Evolutionary conservation across 148 eudicot genomes (phyloP).

Genomic region (Salicornia ramosissima): DNA sequence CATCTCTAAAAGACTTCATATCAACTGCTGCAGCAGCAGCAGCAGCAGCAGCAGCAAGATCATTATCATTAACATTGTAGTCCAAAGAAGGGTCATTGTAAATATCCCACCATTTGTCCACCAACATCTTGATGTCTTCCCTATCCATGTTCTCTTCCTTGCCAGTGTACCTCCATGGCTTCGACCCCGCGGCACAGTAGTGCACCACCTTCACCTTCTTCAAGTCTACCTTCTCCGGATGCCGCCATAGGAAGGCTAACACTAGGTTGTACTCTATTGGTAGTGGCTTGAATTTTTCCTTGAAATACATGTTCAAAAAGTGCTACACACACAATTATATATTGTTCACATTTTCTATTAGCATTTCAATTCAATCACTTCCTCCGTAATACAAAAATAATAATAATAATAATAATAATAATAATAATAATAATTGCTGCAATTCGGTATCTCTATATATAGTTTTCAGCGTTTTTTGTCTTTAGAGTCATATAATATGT

Average conservation of each 20-base stretch:
- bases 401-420: no score
- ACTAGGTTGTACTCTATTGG: conserved; percentile 41
- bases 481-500: no score
- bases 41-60: not conserved
- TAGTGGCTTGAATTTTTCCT: conserved; percentile 35
- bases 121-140: conserved; percentile 41
- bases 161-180: conserved; percentile 44
- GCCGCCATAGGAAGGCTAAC: conserved; percentile 40
- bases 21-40: no score
- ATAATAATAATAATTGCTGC: no score
- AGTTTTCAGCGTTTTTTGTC: no score
- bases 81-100: conserved; percentile 32
- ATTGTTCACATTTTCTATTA: not conserved
- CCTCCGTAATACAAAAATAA: no score
- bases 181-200: conserved; percentile 40
- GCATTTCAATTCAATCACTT: no score
- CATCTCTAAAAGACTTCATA: conserved; percentile 30
- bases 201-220: conserved; percentile 41
- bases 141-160: conserved; percentile 42
- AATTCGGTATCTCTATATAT: no score
- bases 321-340: no score
- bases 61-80: conserved; percentile 4
- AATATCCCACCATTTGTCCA: conserved; percentile 44
- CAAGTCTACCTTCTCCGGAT: conserved; percentile 42
- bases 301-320: conserved; percentile 45